Percentiles rank a stretch among this genome's conserved stretches.
Evolutionary conservation across 2,329 filamentous ascomycete genomes (phyloP).

Genomic region (Dothistroma pini): DNA sequence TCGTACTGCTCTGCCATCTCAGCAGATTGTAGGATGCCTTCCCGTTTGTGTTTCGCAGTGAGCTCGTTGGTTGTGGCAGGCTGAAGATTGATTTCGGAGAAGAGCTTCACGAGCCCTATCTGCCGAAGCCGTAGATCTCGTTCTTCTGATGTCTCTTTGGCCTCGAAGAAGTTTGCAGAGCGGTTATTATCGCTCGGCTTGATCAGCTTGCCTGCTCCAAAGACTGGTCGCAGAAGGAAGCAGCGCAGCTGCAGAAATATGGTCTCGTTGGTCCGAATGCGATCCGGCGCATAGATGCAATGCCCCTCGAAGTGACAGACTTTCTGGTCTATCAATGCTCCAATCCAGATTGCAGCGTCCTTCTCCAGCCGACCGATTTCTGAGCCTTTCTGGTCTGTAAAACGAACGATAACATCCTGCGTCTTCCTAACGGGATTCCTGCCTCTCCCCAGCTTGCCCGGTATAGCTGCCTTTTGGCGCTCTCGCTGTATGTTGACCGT

Average conservation of each 20-base stretch:
- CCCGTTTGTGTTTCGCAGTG: slow-evolving; percentile 73
- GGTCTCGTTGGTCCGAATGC: slow-evolving; percentile 83
- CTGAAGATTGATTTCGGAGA: slow-evolving; percentile 81
- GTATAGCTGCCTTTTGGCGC: slow-evolving; percentile 60
- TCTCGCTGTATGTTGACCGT: slow-evolving; percentile 81
- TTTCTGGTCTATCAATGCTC: slow-evolving; percentile 83
- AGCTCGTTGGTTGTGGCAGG: slow-evolving; percentile 71
- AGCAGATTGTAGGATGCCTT: slow-evolving; percentile 79
- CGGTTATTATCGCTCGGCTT: slow-evolving; percentile 66
- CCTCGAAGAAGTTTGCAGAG: slow-evolving; percentile 70
- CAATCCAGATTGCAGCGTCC: slow-evolving; percentile 87
- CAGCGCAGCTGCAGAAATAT: slow-evolving; percentile 85
- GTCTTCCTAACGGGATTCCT: slow-evolving; percentile 59
- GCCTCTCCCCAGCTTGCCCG: slow-evolving; percentile 39
- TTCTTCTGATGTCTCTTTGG: slow-evolving; percentile 81
- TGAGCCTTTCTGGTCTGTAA: slow-evolving; percentile 72
- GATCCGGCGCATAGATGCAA: slow-evolving; percentile 85
- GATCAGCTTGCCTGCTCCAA: slow-evolving; percentile 61
- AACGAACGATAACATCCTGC: slow-evolving; percentile 84
- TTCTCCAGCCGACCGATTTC: slow-evolving; percentile 86
- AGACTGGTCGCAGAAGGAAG: slow-evolving; percentile 70
- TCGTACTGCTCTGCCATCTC: slow-evolving; percentile 75
- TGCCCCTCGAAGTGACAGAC: slow-evolving; percentile 82
- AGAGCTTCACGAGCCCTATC: slow-evolving; percentile 80
- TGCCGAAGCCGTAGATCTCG: slow-evolving; percentile 78